These are phyloP conservation scores for Trichoderma sp. DNA, from an alignment of 2,329 filamentous ascomycete species.

Conservation along the genomic window DNA sequence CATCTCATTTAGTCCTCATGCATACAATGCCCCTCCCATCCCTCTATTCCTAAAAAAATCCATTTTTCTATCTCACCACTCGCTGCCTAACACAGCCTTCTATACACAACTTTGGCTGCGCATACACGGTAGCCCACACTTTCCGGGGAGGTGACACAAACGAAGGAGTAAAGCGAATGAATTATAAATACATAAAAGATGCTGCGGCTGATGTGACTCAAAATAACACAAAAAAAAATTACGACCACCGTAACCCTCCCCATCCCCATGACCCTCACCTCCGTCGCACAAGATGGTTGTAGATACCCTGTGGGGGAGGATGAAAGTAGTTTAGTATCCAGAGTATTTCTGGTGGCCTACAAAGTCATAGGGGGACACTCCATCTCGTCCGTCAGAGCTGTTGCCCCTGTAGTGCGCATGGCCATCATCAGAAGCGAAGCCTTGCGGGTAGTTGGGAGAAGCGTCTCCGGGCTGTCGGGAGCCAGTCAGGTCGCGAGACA, in stretches of 20 bases:
- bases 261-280: neutral
- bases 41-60: neutral
- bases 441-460: constrained; percentile 41
- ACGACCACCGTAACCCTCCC: neutral
- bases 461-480: constrained; percentile 29
- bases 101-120: neutral
- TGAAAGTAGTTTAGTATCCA: neutral
- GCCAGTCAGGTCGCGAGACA: constrained; percentile 10
- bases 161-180: constrained; percentile 6
- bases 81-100: neutral
- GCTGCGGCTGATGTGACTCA: constrained; percentile 1
- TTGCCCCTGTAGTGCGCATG: constrained; percentile 12
- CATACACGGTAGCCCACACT: neutral
- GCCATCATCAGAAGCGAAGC: constrained; percentile 41
- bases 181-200: constrained; percentile 21
- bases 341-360: neutral
- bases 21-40: neutral
- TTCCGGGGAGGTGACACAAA: neutral
- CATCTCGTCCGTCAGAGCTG: neutral
- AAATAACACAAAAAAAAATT: neutral
- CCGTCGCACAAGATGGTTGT: neutral
- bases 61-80: neutral
- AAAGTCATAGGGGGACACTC: constrained; percentile 3
- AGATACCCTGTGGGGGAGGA: neutral
- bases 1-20: constrained; percentile 6